Base-by-base conservation (phyloP, 805 yeast species). In the Candida pseudoglaebosa region DNA sequence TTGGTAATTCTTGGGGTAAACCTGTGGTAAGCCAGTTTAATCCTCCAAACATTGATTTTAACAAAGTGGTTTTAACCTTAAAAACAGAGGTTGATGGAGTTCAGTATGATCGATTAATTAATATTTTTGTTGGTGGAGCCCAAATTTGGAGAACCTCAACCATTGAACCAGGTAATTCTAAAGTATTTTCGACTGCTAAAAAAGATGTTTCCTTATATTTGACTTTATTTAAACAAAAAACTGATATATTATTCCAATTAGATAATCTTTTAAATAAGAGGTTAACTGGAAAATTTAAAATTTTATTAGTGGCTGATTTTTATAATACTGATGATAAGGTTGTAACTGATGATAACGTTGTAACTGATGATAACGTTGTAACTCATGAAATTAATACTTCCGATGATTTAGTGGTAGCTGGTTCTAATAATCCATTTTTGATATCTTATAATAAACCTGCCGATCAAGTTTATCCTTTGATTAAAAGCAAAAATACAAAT, bases 101-200 rank as follows among this genome's bases (percentile, higher is more conserved):
- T 10, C 88, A 82, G 53, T 80, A 76, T 47, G 87, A 82, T 51
- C 61, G 88, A 42, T 60, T 82, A 46, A 80, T 80, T 13, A 82
- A 82, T 54, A 65, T 85, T 33, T 81, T 73, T 48, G 57, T 84
- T 22, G 70, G 71, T 41, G 85, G 80, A 22, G 66, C 72, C 12
- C 84, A 84, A 45, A 63, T 87, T 28, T 87, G 95, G 95, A 75
- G 95, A 59, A 80, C 87, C 1, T 82, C 91, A 2, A 88, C 95
- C 2, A 79, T 40, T 59, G 81, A 49, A 59, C 95, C 95, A 3
- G 63, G 66, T 33, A 57, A 62, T 32, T 54, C 52, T 10, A 48
- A 61, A 2, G 72, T 74, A 7, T 74, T 67, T 46, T 75, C 84
- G 18, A 50, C 58, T 4, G 61, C 72, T 39, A 63, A 71, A 21